Evolutionary conservation across 2,329 filamentous ascomycete species (phyloP).

Genomic region (Venturia pyrina): DNA sequence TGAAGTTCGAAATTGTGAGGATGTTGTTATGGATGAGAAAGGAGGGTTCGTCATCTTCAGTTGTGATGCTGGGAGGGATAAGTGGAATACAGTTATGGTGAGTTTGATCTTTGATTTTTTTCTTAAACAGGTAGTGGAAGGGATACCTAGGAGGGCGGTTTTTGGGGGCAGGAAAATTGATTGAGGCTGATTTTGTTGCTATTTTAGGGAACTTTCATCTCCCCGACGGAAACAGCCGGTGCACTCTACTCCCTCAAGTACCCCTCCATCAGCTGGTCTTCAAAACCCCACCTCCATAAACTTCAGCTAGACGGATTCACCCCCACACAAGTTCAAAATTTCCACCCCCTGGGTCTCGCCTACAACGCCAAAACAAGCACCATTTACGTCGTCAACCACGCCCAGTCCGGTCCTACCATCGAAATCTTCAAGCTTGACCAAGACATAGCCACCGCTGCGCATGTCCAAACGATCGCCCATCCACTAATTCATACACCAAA

Average conservation of each 20-base stretch:
- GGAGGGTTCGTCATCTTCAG: constrained; percentile 31
- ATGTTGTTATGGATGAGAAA: constrained; percentile 29
- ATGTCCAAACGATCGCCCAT: constrained; percentile 24
- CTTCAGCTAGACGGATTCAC: background rate
- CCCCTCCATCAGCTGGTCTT: background rate
- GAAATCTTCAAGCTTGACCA: constrained; percentile 24
- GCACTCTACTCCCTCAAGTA: constrained; percentile 6
- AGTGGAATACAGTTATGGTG: constrained; percentile 39
- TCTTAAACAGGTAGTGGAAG: background rate
- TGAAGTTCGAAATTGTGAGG: constrained; percentile 33
- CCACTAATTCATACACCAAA: constrained; percentile 28
- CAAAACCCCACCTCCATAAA: background rate
- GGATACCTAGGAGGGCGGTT: no score
- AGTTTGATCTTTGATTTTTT: background rate
- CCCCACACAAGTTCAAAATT: constrained; percentile 17
- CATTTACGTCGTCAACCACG: constrained; percentile 33
- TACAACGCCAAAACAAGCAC: constrained; percentile 25
- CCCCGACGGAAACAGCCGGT: background rate
- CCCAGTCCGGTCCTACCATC: constrained; percentile 22
- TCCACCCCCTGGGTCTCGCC: constrained; percentile 34
- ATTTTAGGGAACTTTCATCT: constrained; percentile 11
- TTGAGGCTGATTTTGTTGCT: background rate
- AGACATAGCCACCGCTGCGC: constrained; percentile 17
- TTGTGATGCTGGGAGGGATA: constrained; percentile 33
- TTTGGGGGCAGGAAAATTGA: no score